Evolutionary conservation across 2,329 filamentous ascomycete species (phyloP).

Genomic region (Neofusicoccum laricinum): DNA sequence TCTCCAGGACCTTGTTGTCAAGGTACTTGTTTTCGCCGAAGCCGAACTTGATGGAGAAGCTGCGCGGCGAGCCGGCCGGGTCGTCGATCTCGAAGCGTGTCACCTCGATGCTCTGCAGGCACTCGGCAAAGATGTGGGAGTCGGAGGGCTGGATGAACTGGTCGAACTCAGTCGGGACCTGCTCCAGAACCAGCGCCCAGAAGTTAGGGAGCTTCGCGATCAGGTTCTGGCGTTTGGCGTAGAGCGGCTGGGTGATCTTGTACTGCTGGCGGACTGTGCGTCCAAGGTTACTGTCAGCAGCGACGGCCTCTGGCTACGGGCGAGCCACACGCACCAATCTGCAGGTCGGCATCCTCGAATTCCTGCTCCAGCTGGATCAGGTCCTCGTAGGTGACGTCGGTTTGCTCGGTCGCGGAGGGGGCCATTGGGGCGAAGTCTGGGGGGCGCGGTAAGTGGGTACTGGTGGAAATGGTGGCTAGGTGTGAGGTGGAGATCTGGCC

Average conservation of each 20-base stretch:
- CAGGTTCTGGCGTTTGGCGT: slow-evolving; percentile 69
- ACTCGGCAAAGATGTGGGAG: slow-evolving; percentile 66
- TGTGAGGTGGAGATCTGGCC: not conserved
- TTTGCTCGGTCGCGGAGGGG: slow-evolving; percentile 9
- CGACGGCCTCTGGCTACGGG: not conserved
- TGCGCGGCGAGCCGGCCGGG: slow-evolving; percentile 72
- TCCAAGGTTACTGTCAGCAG: not conserved
- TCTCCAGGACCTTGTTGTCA: slow-evolving; percentile 72
- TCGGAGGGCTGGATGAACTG: slow-evolving; percentile 83
- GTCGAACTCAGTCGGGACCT: slow-evolving; percentile 81
- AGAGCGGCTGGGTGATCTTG: slow-evolving; percentile 66
- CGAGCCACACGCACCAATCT: slow-evolving; percentile 67
- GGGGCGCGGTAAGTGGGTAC: not conserved
- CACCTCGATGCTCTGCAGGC: slow-evolving; percentile 68
- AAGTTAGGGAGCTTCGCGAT: slow-evolving; percentile 77
- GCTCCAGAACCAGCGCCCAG: slow-evolving; percentile 92
- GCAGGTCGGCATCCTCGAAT: slow-evolving; percentile 77
- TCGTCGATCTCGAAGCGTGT: slow-evolving; percentile 75
- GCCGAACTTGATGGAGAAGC: slow-evolving; percentile 67
- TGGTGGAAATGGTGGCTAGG: not conserved
- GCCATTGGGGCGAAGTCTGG: not conserved
- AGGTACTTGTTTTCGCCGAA: slow-evolving; percentile 83
- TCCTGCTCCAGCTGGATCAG: slow-evolving; percentile 77
- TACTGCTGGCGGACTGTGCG: slow-evolving; percentile 69
- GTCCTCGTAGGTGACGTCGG: slow-evolving; percentile 65